Evolutionary conservation across 176 grass and related monocot species (phyloP).

Genomic region (Triticum turgidum): DNA sequence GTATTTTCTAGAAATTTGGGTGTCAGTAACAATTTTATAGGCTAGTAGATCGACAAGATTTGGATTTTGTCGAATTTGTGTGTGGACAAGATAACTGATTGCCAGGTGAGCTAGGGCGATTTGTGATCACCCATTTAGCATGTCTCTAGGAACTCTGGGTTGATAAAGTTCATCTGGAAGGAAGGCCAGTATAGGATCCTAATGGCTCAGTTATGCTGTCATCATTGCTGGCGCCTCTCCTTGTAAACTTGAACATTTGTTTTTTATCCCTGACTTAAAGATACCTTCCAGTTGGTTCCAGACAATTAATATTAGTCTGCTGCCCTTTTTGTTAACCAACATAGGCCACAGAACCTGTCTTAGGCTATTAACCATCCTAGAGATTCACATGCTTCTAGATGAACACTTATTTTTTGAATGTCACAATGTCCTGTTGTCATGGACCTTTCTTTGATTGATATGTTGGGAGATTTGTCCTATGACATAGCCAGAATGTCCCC

Average conservation of each 20-base stretch:
- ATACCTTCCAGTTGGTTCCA: neutral
- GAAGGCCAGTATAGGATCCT: neutral
- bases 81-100: neutral
- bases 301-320: neutral
- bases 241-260: neutral
- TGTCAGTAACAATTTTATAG: neutral
- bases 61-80: neutral
- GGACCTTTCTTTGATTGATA: constrained; percentile 12
- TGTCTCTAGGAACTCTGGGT: neutral
- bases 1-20: constrained; percentile 24
- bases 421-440: neutral
- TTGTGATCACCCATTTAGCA: neutral
- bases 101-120: neutral
- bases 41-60: neutral
- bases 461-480: neutral
- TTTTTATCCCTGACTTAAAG: constrained; percentile 1
- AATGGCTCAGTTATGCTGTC: neutral
- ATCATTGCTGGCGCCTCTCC: neutral
- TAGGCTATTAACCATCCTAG: neutral
- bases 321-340: constrained; percentile 7
- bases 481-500: neutral
- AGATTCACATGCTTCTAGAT: neutral
- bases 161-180: neutral
- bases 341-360: neutral
- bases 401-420: constrained; percentile 14